Conservation (phyloP, 371 early-diverging fungal species). For the Syncephalis fuscata region DNA sequence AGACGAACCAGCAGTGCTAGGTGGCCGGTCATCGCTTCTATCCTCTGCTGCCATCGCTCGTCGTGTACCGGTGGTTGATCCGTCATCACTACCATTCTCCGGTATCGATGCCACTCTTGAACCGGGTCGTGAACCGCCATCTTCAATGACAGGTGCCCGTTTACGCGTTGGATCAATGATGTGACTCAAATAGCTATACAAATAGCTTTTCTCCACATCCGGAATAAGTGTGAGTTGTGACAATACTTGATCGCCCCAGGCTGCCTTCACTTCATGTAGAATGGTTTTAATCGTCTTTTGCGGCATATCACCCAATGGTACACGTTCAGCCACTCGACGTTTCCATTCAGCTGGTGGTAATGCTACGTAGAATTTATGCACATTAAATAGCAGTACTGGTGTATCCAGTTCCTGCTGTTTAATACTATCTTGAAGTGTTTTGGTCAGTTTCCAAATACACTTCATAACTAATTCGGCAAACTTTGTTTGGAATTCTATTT, state of each 20-base stretch:
- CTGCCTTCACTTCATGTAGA: slow-evolving; percentile 53
- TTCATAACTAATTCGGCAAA: slow-evolving; percentile 87
- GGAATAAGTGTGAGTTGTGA: slow-evolving; percentile 42
- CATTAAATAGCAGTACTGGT: slow-evolving; percentile 44
- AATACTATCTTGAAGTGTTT: slow-evolving; percentile 54
- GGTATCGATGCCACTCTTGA: too few species aligned
- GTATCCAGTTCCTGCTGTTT: slow-evolving; percentile 24
- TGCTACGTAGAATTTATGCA: slow-evolving; percentile 64
- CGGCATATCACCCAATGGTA: slow-evolving; percentile 80
- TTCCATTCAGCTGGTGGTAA: slow-evolving; percentile 80
- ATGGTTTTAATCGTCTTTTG: slow-evolving; percentile 86
- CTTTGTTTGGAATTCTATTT: slow-evolving; percentile 35
- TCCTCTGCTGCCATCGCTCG: too few species aligned
- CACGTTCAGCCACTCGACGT: slow-evolving; percentile 43
- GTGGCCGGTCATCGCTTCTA: too few species aligned
- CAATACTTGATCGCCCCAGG: slow-evolving; percentile 40
- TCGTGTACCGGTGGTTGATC: too few species aligned
- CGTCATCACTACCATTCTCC: too few species aligned
- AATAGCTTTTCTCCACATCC: slow-evolving; percentile 37
- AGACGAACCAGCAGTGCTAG: too few species aligned
- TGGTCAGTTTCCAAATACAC: slow-evolving; percentile 89
- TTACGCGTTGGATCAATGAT: slow-evolving; percentile 48
- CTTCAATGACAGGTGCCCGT: slow-evolving; percentile 13
- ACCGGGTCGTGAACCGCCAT: slow-evolving; percentile 5
- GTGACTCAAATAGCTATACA: slow-evolving; percentile 47